These are phyloP conservation scores for Termitomyces bulborhizus DNA, from an alignment of 768 basidiomycete genomes.

Conservation along the genomic window DNA sequence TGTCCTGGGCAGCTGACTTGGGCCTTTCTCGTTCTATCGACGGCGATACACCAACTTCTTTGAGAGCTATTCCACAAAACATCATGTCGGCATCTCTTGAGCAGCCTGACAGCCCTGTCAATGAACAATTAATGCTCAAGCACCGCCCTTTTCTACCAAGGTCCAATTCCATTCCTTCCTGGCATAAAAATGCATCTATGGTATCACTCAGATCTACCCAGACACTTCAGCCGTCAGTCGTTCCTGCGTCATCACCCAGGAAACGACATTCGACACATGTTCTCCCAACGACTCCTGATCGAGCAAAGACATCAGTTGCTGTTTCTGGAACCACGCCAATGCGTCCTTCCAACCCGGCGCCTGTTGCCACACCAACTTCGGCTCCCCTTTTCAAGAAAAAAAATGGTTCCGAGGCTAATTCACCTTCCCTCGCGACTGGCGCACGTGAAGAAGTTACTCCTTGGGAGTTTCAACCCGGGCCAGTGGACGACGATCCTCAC, in stretches of 20 bases:
- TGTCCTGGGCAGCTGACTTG: neutral
- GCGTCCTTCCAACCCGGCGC: conserved; percentile 28
- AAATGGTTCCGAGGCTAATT: conserved; percentile 5
- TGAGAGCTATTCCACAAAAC: neutral
- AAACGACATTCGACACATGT: conserved; percentile 27
- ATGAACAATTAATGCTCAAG: conserved; percentile 1
- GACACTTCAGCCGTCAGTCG: neutral
- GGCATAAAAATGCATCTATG: conserved; percentile 16
- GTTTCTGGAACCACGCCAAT: conserved; percentile 19
- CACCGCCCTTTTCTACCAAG: conserved; percentile 11
- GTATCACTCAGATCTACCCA: conserved; percentile 13
- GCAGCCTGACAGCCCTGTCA: conserved; percentile 1
- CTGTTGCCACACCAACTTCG: conserved; percentile 3
- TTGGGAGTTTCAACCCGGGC: conserved; percentile 28
- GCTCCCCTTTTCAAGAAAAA: conserved; percentile 5
- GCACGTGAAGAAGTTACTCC: conserved; percentile 23
- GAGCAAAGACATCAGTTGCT: conserved; percentile 15
- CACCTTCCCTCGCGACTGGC: conserved; percentile 21
- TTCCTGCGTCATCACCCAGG: conserved; percentile 16
- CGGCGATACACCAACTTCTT: neutral
- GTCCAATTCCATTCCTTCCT: conserved; percentile 14
- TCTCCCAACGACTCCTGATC: conserved; percentile 16
- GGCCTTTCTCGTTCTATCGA: neutral
- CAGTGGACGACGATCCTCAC: conserved; percentile 5
- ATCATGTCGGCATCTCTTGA: conserved; percentile 10